A percentile compares a stretch with the other conserved stretches of the same genome.
Conservation (phyloP, 768 basidiomycete genomes). For the Tricholoma saponaceum region DNA sequence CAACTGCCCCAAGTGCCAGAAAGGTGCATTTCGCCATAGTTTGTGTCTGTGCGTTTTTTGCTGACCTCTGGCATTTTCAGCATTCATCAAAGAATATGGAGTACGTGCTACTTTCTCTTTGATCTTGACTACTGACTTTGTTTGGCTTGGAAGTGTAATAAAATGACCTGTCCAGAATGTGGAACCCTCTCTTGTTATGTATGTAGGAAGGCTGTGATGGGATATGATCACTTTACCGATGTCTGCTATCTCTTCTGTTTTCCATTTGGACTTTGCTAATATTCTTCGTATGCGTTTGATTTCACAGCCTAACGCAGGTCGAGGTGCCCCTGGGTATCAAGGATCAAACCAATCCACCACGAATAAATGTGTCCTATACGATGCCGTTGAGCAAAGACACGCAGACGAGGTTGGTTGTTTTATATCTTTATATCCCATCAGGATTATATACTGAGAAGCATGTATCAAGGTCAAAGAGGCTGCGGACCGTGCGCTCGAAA, state of each 20-base stretch:
- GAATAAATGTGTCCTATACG: conserved; percentile 65
- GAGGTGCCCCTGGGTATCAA: conserved; percentile 3
- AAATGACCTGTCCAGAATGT: conserved; percentile 82
- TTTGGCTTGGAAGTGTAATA: conserved; percentile 67
- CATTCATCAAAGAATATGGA: conserved; percentile 76
- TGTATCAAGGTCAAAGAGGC: conserved; percentile 59
- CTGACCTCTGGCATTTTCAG: conserved; percentile 29
- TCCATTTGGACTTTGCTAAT: conserved; percentile 10
- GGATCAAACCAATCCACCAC: conserved; percentile 12
- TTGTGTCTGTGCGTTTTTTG: conserved; percentile 1
- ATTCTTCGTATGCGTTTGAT: not conserved
- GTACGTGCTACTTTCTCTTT: conserved; percentile 37
- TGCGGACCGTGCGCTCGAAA: conserved; percentile 57
- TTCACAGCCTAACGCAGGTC: conserved; percentile 7
- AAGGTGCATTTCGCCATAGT: conserved; percentile 42
- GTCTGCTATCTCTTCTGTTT: conserved; percentile 26
- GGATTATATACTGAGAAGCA: not conserved
- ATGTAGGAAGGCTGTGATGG: conserved; percentile 66
- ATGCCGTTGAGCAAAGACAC: conserved; percentile 60
- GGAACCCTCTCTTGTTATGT: conserved; percentile 76
- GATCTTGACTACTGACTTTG: not conserved
- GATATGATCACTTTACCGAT: conserved; percentile 72
- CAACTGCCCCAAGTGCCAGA: conserved; percentile 82
- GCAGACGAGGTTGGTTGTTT: conserved; percentile 50
- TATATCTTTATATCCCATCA: not conserved